Evolutionary conservation across 2,329 filamentous ascomycete species (phyloP), one percentile per base, ranked within the genome.

Genomic region (Cryphonectria radicalis): DNA sequence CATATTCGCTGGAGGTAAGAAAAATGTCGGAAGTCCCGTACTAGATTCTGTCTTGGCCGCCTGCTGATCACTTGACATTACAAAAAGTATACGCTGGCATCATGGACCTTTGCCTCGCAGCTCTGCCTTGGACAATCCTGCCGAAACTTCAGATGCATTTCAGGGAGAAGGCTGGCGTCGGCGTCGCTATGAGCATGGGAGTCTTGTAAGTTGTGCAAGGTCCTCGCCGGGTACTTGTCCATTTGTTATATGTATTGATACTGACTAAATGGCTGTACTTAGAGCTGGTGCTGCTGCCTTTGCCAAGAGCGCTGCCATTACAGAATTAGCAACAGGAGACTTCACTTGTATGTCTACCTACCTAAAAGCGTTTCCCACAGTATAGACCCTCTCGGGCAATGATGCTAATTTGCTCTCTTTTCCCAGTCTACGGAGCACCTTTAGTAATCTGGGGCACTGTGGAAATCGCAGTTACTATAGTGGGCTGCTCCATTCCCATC

Each of bases 141-240:
- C 68, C 70, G 68, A 62, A 64, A 40, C 28, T 73, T 4, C 46
- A 63, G 32, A 72, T 73, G 67, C 67, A 65, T 13, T 65, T 40
- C 62, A 70, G 70, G 40, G 72, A 72, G 66, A 73, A 72, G 25
- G 32, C 63, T 17, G 70, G 72, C 25, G 72, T 69, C 2, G 57
- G 69, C 3, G 57, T 72, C 10, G 72, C 72, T n/a, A 73, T 73
- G 68, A 68, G 68, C 37, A 72, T 73, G 70, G 72, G 72, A n/a
- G 68, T 73, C 40, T 66, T 72, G 72, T 73, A 60, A 67, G 72
- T 67, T 91, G 35, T 32, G 55, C 85, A 4, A 81, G 76, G 74
- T 93, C 22, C 5, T 19, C 19, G 10, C 8, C 22, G 90, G 1
- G 57, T 25, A 4, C 1, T 4, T 19, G n/a, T 19, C 8, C 4